Percentiles rank a stretch among this genome's conserved stretches.
phyloP scores from a whole-genome alignment of 2,329 filamentous ascomycete genomes.

The Colletotrichum costaricense region DNA sequence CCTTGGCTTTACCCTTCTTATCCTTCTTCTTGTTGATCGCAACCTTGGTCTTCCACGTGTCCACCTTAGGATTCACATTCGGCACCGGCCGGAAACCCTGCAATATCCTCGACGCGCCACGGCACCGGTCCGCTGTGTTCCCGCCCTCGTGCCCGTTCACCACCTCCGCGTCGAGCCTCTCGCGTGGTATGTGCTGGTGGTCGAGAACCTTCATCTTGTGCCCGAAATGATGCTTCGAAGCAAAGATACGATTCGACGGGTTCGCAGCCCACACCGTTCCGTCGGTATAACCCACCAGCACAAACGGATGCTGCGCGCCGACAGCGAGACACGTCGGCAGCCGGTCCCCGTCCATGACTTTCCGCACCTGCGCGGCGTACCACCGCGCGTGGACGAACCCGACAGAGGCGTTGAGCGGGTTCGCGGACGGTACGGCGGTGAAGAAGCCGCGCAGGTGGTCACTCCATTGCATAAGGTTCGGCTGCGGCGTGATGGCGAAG shows the following conservation, averaged over 20 bases:
- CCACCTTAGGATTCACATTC: conserved; percentile 58
- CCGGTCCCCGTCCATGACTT: conserved; percentile 62
- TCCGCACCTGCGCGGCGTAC: conserved; percentile 64
- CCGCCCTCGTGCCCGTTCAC: background rate
- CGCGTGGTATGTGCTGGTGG: conserved; percentile 61
- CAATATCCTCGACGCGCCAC: conserved; percentile 63
- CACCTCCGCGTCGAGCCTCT: conserved; percentile 39
- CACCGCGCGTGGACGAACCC: conserved; percentile 62
- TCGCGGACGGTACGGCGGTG: conserved; percentile 62
- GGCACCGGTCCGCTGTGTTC: conserved; percentile 16
- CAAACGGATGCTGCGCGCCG: conserved; percentile 63
- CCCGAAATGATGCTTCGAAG: conserved; percentile 49
- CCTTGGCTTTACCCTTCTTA: conserved; percentile 49
- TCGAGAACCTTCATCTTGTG: conserved; percentile 61
- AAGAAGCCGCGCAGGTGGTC: conserved; percentile 68
- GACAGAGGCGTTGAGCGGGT: conserved; percentile 63
- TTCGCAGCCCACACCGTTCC: conserved; percentile 64
- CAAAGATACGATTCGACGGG: conserved; percentile 55
- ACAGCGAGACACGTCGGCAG: conserved; percentile 62
- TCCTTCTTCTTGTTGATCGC: conserved; percentile 49
- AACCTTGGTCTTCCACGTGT: conserved; percentile 53
- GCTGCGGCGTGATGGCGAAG: conserved; percentile 62
- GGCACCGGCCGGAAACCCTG: conserved; percentile 63
- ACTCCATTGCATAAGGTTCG: conserved; percentile 64
- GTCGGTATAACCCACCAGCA: conserved; percentile 64